Evolutionary conservation across 139 green algal species (phyloP).

Genomic region (Chlorella sp.): DNA sequence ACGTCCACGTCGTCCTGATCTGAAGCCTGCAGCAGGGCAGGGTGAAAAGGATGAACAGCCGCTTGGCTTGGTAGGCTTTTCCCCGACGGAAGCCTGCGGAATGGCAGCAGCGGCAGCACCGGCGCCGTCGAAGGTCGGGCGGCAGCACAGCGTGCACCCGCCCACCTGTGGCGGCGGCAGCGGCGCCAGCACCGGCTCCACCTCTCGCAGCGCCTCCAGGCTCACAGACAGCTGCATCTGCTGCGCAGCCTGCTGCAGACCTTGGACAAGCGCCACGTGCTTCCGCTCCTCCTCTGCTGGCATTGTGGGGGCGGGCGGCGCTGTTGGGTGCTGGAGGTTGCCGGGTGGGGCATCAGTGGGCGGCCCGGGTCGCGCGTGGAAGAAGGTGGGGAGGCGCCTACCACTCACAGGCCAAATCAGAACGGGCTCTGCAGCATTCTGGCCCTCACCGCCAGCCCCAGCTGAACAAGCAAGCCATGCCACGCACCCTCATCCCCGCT

Average conservation of each 20-base stretch:
- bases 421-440: no score
- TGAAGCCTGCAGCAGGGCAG: neutral
- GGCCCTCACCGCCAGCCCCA: no score
- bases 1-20: neutral
- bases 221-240: neutral
- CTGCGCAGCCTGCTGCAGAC: neutral
- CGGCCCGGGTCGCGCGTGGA: neutral
- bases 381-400: neutral
- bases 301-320: no score
- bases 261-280: neutral
- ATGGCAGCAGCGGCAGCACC: no score
- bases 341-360: neutral
- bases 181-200: constrained; percentile 1
- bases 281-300: neutral
- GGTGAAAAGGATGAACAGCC: neutral
- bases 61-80: no score
- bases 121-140: neutral
- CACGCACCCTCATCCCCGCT: neutral
- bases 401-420: no score
- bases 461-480: no score
- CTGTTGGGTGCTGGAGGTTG: no score
- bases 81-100: no score
- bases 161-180: constrained; percentile 5
- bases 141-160: neutral
- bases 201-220: constrained; percentile 1